phyloP scores from a whole-genome alignment of 1,284 basidiomycete species.

The Phellopilus nigrolimitatus region DNA sequence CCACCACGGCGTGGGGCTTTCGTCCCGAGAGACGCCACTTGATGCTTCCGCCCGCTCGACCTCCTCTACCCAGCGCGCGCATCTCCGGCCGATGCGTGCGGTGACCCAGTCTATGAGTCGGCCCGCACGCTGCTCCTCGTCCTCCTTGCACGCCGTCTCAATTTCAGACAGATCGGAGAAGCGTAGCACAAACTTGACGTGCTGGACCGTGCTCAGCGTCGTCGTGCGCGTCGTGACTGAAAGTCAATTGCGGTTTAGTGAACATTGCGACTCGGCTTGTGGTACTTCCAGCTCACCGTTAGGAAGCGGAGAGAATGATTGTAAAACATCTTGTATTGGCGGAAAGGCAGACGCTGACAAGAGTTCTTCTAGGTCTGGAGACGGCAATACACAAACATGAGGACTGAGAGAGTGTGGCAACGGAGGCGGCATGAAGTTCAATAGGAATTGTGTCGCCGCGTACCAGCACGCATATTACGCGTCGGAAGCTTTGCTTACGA shows the following conservation, averaged over 20 bases:
- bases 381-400: slow-evolving; percentile 68
- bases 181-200: slow-evolving; percentile 63
- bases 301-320: slow-evolving; percentile 78
- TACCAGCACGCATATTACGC: too few relatives aligned
- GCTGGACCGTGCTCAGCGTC: slow-evolving; percentile 60
- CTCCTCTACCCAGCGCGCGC: slow-evolving; percentile 63
- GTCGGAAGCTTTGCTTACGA: too few relatives aligned
- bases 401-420: slow-evolving; percentile 72
- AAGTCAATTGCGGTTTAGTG: neutral
- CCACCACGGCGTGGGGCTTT: slow-evolving; percentile 63
- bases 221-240: slow-evolving; percentile 75
- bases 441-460: too few relatives aligned
- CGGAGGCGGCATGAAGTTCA: slow-evolving; percentile 36
- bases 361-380: slow-evolving; percentile 61
- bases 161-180: slow-evolving; percentile 71
- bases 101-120: slow-evolving; percentile 79
- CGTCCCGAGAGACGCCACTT: neutral
- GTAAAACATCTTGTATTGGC: slow-evolving; percentile 62
- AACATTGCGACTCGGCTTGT: neutral
- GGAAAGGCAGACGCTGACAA: slow-evolving; percentile 56
- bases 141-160: slow-evolving; percentile 65
- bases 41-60: slow-evolving; percentile 39
- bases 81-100: slow-evolving; percentile 55
- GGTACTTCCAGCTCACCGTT: slow-evolving; percentile 46
- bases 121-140: slow-evolving; percentile 68